phyloP scores from a whole-genome alignment of 495 filamentous ascomycete species.

The Parachaetomium inaequale region DNA sequence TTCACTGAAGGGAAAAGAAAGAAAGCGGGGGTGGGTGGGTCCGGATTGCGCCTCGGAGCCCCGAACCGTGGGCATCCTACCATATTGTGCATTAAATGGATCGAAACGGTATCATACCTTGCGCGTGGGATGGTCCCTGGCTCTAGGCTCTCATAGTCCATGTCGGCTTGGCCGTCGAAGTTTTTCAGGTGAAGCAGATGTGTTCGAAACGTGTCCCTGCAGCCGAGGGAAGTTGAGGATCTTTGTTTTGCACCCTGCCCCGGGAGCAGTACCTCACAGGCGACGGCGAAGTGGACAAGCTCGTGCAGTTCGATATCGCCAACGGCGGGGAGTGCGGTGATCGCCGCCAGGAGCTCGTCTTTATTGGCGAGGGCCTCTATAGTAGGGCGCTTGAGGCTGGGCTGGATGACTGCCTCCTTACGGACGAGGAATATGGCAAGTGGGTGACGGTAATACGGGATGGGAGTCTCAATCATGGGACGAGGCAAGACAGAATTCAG shows the following conservation, averaged over 20 bases:
- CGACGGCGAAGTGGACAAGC: background rate
- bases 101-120: no score
- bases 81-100: no score
- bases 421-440: background rate
- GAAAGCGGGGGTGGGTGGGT: no score
- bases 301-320: background rate
- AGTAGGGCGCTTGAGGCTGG: background rate
- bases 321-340: background rate
- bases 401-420: background rate
- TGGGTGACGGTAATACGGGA: background rate
- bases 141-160: no score
- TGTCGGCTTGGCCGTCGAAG: no score
- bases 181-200: no score
- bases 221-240: no score
- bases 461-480: background rate
- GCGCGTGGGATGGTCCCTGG: no score
- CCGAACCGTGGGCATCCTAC: no score
- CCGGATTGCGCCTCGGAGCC: no score
- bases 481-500: background rate
- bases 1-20: no score
- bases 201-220: no score
- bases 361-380: background rate
- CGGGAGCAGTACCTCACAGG: background rate
- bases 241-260: background rate
- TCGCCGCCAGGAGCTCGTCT: background rate